Percentiles rank a stretch among this genome's conserved stretches.
Evolutionary conservation across 2,329 filamentous ascomycete species (phyloP).

Genomic region (Geosmithia morbida): DNA sequence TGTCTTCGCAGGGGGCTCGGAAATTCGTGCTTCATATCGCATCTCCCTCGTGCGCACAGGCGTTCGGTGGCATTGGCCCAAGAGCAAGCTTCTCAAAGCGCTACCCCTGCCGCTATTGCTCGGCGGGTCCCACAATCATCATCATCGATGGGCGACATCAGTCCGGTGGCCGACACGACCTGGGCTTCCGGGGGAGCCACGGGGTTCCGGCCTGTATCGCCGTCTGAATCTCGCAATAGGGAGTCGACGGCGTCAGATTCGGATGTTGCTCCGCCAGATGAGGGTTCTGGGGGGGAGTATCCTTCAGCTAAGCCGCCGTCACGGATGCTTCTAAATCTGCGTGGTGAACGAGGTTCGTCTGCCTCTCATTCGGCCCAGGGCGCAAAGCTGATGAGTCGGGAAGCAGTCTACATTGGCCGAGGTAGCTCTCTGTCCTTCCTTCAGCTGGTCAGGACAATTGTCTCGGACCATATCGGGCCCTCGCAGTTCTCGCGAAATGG

Average conservation of each 20-base stretch:
- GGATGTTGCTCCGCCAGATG: constrained; percentile 1
- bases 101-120: neutral
- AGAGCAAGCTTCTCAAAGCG: neutral
- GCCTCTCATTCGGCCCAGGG: neutral
- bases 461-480: constrained; percentile 35
- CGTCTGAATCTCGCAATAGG: constrained; percentile 13
- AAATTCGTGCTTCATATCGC: constrained; percentile 16
- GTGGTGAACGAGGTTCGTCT: constrained; percentile 32
- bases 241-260: neutral
- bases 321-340: constrained; percentile 34
- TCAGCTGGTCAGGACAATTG: constrained; percentile 31
- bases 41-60: neutral
- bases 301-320: constrained; percentile 9
- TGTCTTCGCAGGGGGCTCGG: constrained; percentile 27
- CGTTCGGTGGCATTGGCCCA: neutral
- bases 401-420: constrained; percentile 31
- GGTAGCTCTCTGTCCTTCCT: constrained; percentile 40
- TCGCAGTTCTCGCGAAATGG: constrained; percentile 37
- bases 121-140: neutral
- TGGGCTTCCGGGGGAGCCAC: neutral
- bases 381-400: constrained; percentile 1
- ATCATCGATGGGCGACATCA: neutral
- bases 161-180: neutral
- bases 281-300: constrained; percentile 3
- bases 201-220: constrained; percentile 12